A percentile compares a stretch with the other conserved stretches of the same genome.
These are phyloP conservation scores for Apiospora aurea DNA, from an alignment of 2,329 filamentous ascomycete species.

Conservation along the genomic window DNA sequence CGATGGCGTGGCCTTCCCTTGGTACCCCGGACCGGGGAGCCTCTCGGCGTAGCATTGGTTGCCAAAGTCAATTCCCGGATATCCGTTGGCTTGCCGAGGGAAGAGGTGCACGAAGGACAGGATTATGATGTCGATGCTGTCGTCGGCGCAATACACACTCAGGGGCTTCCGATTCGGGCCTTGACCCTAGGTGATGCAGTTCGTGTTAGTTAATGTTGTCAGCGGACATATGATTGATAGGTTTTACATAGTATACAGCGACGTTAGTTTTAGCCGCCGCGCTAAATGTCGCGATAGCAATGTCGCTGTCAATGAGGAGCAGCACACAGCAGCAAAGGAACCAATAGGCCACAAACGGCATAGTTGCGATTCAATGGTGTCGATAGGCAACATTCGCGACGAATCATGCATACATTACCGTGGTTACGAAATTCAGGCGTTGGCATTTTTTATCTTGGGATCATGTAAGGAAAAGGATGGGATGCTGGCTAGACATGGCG, in stretches of 20 bases:
- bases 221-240: not conserved
- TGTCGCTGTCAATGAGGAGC: not conserved
- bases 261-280: conserved; percentile 47
- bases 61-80: conserved; percentile 50
- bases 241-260: conserved; percentile 50
- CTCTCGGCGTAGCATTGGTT: conserved; percentile 47
- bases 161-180: conserved; percentile 47
- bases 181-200: conserved; percentile 43
- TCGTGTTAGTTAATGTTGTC: not conserved
- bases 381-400: not conserved
- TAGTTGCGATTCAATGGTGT: not conserved
- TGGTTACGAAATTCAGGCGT: too few species aligned
- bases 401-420: not conserved
- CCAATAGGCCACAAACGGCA: not conserved
- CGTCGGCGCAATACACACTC: conserved; percentile 47
- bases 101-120: conserved; percentile 52
- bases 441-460: not conserved
- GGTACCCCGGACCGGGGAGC: conserved; percentile 43
- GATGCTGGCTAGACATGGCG: not conserved
- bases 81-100: conserved; percentile 50
- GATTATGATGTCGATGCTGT: conserved; percentile 50
- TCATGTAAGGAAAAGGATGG: not conserved
- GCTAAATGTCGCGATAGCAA: conserved; percentile 38
- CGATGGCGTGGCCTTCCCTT: conserved; percentile 39
- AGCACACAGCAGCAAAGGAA: not conserved